Percentiles rank a stretch among this genome's conserved stretches.
Conservation (phyloP, 2,329 filamentous ascomycete species). For the Fusarium multiceps region DNA sequence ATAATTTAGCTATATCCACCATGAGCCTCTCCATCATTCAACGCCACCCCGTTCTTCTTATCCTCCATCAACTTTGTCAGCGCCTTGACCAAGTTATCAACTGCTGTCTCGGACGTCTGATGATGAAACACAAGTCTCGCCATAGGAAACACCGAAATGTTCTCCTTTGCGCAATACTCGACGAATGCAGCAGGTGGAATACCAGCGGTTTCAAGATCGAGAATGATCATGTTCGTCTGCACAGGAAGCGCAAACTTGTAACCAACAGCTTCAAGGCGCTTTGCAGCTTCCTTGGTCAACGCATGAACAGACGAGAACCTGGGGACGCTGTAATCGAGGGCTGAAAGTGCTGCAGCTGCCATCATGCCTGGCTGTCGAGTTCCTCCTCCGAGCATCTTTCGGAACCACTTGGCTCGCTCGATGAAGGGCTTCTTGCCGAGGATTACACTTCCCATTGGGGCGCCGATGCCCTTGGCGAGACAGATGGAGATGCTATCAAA, state of each 20-base stretch:
- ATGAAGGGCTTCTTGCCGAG: conserved; percentile 59
- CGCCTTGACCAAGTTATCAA: conserved; percentile 24
- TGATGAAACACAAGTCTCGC: conserved; percentile 37
- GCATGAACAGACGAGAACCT: conserved; percentile 37
- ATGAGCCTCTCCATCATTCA: conserved; percentile 11
- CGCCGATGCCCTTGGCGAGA: conserved; percentile 82
- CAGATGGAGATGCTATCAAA: conserved; percentile 81
- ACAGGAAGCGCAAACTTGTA: conserved; percentile 43
- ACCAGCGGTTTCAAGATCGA: conserved; percentile 33
- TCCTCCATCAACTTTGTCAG: conserved; percentile 27
- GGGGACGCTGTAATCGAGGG: conserved; percentile 56
- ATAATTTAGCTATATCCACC: conserved; percentile 23
- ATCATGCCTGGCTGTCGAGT: conserved; percentile 77
- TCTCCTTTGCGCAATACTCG: conserved; percentile 28
- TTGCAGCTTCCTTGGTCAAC: conserved; percentile 33
- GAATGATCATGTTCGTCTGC: conserved; percentile 46
- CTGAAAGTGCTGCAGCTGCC: conserved; percentile 74
- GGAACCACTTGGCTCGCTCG: conserved; percentile 52
- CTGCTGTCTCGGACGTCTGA: conserved; percentile 30
- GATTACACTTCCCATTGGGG: conserved; percentile 79
- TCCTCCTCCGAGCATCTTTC: conserved; percentile 79
- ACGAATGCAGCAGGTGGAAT: conserved; percentile 40
- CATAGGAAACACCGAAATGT: conserved; percentile 29
- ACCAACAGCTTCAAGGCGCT: conserved; percentile 21
- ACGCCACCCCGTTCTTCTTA: conserved; percentile 7